Base-by-base conservation (phyloP, 352 stramenopile species). In the Globisporangium okanoganense region DNA sequence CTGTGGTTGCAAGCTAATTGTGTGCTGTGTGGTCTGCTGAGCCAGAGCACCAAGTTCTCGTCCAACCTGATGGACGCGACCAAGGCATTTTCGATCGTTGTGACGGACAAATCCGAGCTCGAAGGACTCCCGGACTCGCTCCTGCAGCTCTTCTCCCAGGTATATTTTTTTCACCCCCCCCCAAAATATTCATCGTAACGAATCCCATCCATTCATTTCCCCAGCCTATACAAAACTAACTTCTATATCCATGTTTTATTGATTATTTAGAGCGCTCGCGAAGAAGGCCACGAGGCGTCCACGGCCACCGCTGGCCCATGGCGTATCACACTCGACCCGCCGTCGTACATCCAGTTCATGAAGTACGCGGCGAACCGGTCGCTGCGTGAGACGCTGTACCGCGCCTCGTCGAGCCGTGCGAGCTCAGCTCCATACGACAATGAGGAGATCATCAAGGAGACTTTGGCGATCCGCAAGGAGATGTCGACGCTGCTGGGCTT, bases 11-110 rank as follows among this genome's bases (percentile, higher is more conserved):
- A 45, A 45, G 40, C 24, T 52, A 4, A 35, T 24, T 20, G 12
- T 45, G 16, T 18, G 40, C 20, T 6, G 16, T 45, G 36, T 54
- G 16, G 31, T 35, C 9, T 48, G n/a, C 52, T 67, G 12, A 25
- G 13, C n/a, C 44, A 94, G 85, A 96, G 81, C 35, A 98, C 90
- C 38, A 96, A 95, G 51, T 99, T 99, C 59, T 91, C 81, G 40
- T 98, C 98, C 66, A 99, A 99, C 73, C 76, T 99, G 36, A 81
- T 99, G 38, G 97, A 99, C 70, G 89, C 92, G 1, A 99, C 96
- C 25, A 99, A 99, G 74, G 82, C 82, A 14, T 99, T 96, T 68
- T 85, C 85, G 35, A 72, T 99, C 20, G 79, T 80, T 16, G 72
- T 99, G 12, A 91, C 83, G 0, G 82, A 98, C 63, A 79, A 88